Conservation (phyloP, 2,329 filamentous ascomycete species). For the Sporothrix globosa region DNA sequence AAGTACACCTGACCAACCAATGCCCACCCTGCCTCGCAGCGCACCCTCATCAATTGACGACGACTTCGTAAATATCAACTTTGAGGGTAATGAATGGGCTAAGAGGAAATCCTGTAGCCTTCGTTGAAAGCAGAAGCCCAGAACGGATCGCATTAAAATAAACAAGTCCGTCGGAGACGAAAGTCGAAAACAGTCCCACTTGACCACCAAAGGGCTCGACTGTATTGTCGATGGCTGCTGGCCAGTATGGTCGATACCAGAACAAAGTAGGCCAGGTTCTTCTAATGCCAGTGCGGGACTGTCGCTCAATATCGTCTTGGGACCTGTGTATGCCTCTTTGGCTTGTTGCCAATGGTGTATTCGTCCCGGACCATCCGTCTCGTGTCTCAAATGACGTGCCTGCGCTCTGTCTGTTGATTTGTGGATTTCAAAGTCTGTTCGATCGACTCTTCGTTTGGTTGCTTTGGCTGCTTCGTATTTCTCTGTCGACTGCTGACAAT, state of each 20-base stretch:
- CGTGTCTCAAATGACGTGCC: neutral
- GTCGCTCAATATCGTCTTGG: neutral
- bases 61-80: neutral
- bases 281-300: neutral
- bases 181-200: neutral
- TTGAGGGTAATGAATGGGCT: neutral
- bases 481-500: neutral
- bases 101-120: neutral
- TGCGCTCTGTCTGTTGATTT: neutral
- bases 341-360: constrained; percentile 11
- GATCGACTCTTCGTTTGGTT: too few relatives aligned
- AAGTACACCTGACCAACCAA: constrained; percentile 33
- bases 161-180: neutral
- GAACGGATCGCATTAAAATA: neutral
- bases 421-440: neutral
- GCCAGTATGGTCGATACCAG: neutral
- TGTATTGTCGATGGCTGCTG: neutral
- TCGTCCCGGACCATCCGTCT: neutral
- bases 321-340: too few relatives aligned
- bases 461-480: constrained; percentile 1
- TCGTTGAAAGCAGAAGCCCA: neutral
- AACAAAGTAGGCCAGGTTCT: neutral
- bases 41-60: neutral
- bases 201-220: neutral
- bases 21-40: constrained; percentile 32